Evolutionary conservation across 352 stramenopile genomes (phyloP).

Genomic region (Detonula confervacea): DNA sequence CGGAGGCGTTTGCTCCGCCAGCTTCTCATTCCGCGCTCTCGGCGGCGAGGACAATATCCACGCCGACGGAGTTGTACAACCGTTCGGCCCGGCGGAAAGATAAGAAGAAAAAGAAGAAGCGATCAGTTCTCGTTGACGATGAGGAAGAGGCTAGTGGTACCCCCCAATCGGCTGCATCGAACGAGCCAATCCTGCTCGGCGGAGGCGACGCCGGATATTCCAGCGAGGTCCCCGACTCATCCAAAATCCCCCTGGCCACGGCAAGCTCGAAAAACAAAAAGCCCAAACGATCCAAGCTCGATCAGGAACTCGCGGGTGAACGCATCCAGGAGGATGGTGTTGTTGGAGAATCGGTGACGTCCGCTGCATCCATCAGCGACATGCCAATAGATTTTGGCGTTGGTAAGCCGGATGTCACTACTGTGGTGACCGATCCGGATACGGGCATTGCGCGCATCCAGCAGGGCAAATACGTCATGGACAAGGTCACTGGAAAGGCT

Average conservation of each 20-base stretch:
- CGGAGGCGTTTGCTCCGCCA: slow-evolving; percentile 24
- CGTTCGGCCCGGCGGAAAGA: slow-evolving; percentile 20
- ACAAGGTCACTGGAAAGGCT: slow-evolving; percentile 80
- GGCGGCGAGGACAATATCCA: background rate
- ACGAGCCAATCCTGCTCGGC: slow-evolving; percentile 45
- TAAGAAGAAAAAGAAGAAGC: slow-evolving; percentile 49
- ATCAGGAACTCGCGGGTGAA: slow-evolving; percentile 48
- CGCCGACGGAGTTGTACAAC: slow-evolving; percentile 35
- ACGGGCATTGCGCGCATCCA: slow-evolving; percentile 75
- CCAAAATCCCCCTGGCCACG: slow-evolving; percentile 47
- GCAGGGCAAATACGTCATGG: slow-evolving; percentile 82
- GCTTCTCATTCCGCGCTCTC: background rate
- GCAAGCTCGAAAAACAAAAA: slow-evolving; percentile 10
- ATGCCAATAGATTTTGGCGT: slow-evolving; percentile 43
- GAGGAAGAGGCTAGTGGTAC: slow-evolving; percentile 2
- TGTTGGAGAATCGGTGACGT: slow-evolving; percentile 47
- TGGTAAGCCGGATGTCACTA: slow-evolving; percentile 68
- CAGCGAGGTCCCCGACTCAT: slow-evolving; percentile 34
- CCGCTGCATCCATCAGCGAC: slow-evolving; percentile 43
- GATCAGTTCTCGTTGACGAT: slow-evolving; percentile 30
- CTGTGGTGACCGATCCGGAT: slow-evolving; percentile 76
- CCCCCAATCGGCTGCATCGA: slow-evolving; percentile 1
- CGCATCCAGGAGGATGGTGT: slow-evolving; percentile 53
- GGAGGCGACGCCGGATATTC: slow-evolving; percentile 43
- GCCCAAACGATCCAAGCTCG: slow-evolving; percentile 47